Evolutionary conservation across 2,329 filamentous ascomycete species (phyloP).

Genomic region (Aphanocladium album): DNA sequence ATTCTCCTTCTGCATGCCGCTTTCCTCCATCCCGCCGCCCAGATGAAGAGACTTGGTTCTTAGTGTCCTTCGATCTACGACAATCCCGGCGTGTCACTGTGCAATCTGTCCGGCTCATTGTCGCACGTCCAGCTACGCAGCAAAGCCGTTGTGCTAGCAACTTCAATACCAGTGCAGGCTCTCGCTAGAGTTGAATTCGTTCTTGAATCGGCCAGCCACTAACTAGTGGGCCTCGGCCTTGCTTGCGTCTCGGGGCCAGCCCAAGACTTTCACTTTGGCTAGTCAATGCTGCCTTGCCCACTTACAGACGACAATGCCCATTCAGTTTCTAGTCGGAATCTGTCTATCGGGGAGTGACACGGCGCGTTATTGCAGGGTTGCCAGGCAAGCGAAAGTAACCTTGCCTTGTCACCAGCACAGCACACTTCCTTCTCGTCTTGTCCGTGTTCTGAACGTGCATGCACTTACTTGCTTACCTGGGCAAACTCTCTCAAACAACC

Average conservation of each 20-base stretch:
- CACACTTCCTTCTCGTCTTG: neutral
- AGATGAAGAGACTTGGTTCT: neutral
- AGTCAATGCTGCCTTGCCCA: neutral
- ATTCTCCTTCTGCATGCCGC: neutral
- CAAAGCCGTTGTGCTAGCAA: neutral
- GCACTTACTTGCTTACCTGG: neutral
- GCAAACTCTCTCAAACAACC: constrained; percentile 7
- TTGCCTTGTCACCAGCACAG: neutral
- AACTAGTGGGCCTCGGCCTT: too few species aligned
- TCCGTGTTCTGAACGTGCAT: too few species aligned
- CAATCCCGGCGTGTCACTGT: neutral
- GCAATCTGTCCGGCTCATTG: neutral
- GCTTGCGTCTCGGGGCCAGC: neutral
- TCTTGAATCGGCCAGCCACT: too few species aligned
- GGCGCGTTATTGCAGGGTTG: neutral
- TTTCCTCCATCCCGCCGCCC: neutral
- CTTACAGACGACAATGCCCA: too few species aligned
- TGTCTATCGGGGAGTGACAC: neutral
- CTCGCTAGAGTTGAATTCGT: too few species aligned
- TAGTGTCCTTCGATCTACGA: too few species aligned
- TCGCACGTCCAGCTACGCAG: neutral
- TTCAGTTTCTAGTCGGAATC: neutral
- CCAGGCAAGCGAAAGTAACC: neutral
- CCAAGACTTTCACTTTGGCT: neutral
- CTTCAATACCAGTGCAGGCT: neutral